Evolutionary conservation across 768 basidiomycete genomes (phyloP).

Genomic region (Boletales sp.): DNA sequence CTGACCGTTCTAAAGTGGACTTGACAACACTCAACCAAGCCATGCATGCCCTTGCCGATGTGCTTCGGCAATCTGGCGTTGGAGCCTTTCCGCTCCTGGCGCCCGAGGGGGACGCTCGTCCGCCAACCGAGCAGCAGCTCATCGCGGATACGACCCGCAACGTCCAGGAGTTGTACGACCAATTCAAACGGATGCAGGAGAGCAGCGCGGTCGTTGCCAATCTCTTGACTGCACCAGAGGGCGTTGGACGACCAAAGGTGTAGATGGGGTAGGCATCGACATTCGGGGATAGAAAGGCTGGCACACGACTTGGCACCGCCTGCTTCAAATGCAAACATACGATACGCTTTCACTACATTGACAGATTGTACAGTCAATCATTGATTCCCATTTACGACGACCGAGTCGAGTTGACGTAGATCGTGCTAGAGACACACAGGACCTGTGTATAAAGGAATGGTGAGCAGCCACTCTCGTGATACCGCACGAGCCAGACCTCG

Average conservation of each 20-base stretch:
- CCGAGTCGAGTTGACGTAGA: constrained; percentile 13
- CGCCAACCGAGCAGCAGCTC: constrained; percentile 46
- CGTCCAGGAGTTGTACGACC: constrained; percentile 48
- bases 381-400: background rate
- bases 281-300: background rate
- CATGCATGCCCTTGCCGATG: constrained; percentile 42
- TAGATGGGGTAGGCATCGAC: constrained; percentile 1
- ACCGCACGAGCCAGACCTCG: constrained; percentile 41
- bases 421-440: constrained; percentile 22
- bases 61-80: constrained; percentile 57
- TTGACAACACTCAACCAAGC: constrained; percentile 50
- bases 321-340: background rate
- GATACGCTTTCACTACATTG: background rate
- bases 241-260: constrained; percentile 8
- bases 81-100: constrained; percentile 58
- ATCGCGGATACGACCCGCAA: constrained; percentile 39
- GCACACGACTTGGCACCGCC: too few species aligned
- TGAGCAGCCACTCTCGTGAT: background rate
- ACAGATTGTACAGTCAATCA: background rate
- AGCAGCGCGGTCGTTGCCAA: constrained; percentile 52
- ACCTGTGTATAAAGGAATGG: constrained; percentile 13
- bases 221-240: constrained; percentile 33
- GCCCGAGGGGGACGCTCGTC: constrained; percentile 7
- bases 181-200: constrained; percentile 51
- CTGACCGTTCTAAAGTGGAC: constrained; percentile 35